Conservation (phyloP, 306 rosid species). For the Cicer chorassanicum region DNA sequence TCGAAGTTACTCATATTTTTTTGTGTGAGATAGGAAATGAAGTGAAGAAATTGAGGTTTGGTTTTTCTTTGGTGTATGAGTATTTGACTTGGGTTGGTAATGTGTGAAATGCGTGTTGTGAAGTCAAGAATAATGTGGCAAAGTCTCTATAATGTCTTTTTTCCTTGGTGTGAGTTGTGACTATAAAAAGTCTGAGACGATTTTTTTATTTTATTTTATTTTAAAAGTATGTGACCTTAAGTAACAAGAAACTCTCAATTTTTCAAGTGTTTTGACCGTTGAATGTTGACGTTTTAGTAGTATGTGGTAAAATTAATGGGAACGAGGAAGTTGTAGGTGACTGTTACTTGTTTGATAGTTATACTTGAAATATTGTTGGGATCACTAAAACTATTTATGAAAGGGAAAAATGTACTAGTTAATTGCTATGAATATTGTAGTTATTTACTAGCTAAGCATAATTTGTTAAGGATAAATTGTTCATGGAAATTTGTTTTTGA, state of each 20-base stretch:
- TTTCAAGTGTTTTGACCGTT: slow-evolving; percentile 41
- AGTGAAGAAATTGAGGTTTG: neutral
- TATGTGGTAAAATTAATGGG: neutral
- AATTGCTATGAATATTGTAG: neutral
- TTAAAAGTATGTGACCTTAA: neutral
- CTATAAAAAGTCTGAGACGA: slow-evolving; percentile 5
- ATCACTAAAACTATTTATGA: neutral
- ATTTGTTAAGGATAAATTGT: too few relatives aligned
- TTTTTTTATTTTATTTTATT: too few relatives aligned
- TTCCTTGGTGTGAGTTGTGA: neutral
- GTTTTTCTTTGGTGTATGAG: neutral
- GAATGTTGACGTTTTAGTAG: slow-evolving; percentile 26
- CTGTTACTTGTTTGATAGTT: slow-evolving; percentile 10
- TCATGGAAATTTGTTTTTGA: too few relatives aligned
- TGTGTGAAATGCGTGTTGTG: slow-evolving; percentile 25
- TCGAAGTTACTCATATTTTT: slow-evolving; percentile 31
- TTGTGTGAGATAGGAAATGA: neutral
- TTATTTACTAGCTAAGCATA: too few relatives aligned
- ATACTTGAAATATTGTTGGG: neutral
- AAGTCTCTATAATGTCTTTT: neutral
- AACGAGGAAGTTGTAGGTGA: neutral
- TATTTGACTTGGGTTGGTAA: neutral
- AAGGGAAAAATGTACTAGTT: neutral
- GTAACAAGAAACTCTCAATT: slow-evolving; percentile 28
- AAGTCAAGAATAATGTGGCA: slow-evolving; percentile 5